These are phyloP conservation scores for Lathyrus oleraceus DNA, from an alignment of 306 rosid species.

Conservation along the genomic window DNA sequence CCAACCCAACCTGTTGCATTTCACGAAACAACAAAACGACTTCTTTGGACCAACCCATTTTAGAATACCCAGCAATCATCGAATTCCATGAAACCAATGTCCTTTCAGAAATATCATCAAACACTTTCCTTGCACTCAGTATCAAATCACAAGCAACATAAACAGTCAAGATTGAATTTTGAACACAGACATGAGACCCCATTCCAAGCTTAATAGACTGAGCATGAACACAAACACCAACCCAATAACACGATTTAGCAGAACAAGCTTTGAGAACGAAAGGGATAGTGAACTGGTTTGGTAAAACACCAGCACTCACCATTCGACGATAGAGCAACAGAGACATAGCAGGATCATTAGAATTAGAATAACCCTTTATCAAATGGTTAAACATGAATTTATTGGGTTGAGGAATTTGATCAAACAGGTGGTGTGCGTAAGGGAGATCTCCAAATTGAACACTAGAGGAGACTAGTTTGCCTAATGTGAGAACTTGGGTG, in stretches of 20 bases:
- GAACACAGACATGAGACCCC: constrained; percentile 50
- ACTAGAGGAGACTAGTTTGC: constrained; percentile 54
- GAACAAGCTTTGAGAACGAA: constrained; percentile 67
- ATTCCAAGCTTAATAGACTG: constrained; percentile 64
- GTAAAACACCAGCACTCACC: constrained; percentile 51
- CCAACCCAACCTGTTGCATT: constrained; percentile 50
- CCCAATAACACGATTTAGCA: constrained; percentile 45
- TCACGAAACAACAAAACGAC: constrained; percentile 52
- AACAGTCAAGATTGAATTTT: constrained; percentile 52
- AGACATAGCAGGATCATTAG: constrained; percentile 40
- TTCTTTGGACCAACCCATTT: constrained; percentile 41
- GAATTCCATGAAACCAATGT: constrained; percentile 77
- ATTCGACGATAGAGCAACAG: constrained; percentile 52
- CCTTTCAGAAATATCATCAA: constrained; percentile 56
- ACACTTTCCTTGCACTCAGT: constrained; percentile 50
- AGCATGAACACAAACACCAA: constrained; percentile 51
- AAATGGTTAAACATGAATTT: constrained; percentile 75
- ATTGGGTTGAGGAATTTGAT: constrained; percentile 53
- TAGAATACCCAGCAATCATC: constrained; percentile 64
- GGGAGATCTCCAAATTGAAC: constrained; percentile 45
- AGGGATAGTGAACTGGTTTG: constrained; percentile 72
- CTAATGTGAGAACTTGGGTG: constrained; percentile 48
- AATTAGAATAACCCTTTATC: constrained; percentile 60
- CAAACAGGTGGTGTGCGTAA: constrained; percentile 56
- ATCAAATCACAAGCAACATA: constrained; percentile 52